phyloP scores from a whole-genome alignment of 2,329 filamentous ascomycete species.

The Exophiala bonariae region DNA sequence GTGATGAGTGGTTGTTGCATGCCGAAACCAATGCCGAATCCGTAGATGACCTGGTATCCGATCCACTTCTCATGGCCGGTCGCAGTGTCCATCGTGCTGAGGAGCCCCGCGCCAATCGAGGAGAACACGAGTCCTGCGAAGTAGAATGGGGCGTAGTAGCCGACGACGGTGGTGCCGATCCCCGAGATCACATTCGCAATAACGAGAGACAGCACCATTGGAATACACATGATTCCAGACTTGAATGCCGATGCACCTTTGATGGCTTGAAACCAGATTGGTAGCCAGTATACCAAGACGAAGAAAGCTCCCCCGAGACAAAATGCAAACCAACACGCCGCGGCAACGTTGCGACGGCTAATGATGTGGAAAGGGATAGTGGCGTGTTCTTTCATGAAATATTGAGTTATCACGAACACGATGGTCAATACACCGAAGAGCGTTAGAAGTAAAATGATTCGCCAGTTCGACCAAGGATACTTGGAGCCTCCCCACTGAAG shows the following conservation, averaged over 20 bases:
- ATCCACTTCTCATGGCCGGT: constrained; percentile 40
- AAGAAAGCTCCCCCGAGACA: constrained; percentile 41
- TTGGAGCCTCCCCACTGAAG: constrained; percentile 49
- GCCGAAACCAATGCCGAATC: constrained; percentile 37
- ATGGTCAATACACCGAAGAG: constrained; percentile 42
- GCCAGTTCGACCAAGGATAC: constrained; percentile 45
- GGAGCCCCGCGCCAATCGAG: constrained; percentile 41
- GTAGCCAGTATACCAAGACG: constrained; percentile 43
- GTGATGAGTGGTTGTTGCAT: constrained; percentile 44
- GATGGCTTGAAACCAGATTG: constrained; percentile 51
- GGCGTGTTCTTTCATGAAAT: constrained; percentile 49
- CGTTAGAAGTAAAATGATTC: constrained; percentile 50
- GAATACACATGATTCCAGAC: constrained; percentile 46
- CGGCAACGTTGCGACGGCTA: constrained; percentile 43
- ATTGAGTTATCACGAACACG: constrained; percentile 50
- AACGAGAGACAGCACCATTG: constrained; percentile 39
- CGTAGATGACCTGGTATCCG: constrained; percentile 38
- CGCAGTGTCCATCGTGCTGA: constrained; percentile 39
- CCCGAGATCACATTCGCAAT: constrained; percentile 37
- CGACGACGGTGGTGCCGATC: constrained; percentile 33
- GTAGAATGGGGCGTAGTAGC: constrained; percentile 44
- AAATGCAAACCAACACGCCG: constrained; percentile 34
- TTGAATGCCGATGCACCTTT: constrained; percentile 43
- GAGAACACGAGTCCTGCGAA: constrained; percentile 36
- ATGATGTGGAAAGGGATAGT: constrained; percentile 53